Evolutionary conservation across 139 green algal species (phyloP).

Genomic region (Mesotaenium endlicherianum): DNA sequence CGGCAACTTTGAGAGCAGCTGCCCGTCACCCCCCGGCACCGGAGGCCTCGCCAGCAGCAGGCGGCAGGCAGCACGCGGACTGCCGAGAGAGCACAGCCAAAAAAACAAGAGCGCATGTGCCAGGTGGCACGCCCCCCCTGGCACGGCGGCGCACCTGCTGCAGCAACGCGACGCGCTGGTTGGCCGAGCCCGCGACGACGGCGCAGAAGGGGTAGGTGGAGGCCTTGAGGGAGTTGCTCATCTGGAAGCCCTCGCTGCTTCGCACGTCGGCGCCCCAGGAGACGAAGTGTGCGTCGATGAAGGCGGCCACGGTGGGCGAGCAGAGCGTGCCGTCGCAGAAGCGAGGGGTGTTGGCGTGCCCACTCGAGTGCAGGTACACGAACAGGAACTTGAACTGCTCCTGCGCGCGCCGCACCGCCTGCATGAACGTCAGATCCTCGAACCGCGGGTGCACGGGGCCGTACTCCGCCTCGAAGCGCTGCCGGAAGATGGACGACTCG

Average conservation of each 20-base stretch:
- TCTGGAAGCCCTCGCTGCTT: conserved; percentile 44
- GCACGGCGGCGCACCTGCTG: conserved; percentile 26
- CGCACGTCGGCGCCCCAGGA: conserved; percentile 47
- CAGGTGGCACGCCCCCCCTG: no score
- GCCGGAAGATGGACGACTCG: conserved; percentile 24
- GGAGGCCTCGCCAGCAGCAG: no score
- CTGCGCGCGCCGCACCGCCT: conserved; percentile 35
- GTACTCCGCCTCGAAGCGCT: conserved; percentile 44
- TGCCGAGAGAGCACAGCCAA: no score
- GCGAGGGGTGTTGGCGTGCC: conserved; percentile 34
- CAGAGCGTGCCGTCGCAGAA: conserved; percentile 39
- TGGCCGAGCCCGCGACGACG: conserved; percentile 28
- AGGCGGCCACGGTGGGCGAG: neutral
- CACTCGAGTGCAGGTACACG: conserved; percentile 56
- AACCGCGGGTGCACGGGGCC: conserved; percentile 43
- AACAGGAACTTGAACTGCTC: conserved; percentile 51
- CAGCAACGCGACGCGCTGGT: conserved; percentile 29
- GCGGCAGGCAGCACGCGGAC: no score
- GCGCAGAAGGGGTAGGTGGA: conserved; percentile 49
- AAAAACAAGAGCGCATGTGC: no score
- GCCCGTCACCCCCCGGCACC: no score
- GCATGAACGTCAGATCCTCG: conserved; percentile 19
- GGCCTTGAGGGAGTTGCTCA: conserved; percentile 39
- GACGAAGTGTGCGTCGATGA: conserved; percentile 48
- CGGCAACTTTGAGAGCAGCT: no score